Conservation (phyloP, 2,329 filamentous ascomycete species). For the Phyllosticta paracitricarpa region DNA sequence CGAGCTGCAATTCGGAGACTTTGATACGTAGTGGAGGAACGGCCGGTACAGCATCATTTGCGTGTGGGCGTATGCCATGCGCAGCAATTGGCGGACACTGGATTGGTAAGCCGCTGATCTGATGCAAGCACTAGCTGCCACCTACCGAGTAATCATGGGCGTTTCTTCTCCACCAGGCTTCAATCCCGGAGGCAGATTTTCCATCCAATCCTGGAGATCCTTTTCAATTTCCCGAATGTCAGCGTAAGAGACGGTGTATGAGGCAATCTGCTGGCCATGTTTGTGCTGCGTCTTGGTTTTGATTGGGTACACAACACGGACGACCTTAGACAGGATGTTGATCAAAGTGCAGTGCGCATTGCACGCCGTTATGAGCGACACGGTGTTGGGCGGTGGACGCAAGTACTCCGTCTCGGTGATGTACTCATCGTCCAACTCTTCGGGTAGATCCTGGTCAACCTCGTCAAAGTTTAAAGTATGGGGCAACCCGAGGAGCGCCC, state of each 20-base stretch:
- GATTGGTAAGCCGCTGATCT: background rate
- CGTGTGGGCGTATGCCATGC: constrained; percentile 73
- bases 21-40: constrained; percentile 74
- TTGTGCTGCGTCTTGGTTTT: constrained; percentile 31
- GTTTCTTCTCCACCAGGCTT: constrained; percentile 69
- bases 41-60: constrained; percentile 76
- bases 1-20: constrained; percentile 37
- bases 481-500: constrained; percentile 40
- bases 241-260: constrained; percentile 54
- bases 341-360: constrained; percentile 52
- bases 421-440: constrained; percentile 41
- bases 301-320: constrained; percentile 54
- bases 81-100: constrained; percentile 61
- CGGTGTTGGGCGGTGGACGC: constrained; percentile 45
- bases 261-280: constrained; percentile 30
- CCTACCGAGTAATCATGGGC: constrained; percentile 65
- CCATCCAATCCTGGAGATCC: constrained; percentile 54
- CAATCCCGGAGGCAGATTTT: constrained; percentile 61
- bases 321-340: constrained; percentile 50
- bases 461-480: constrained; percentile 40
- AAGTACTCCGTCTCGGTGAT: constrained; percentile 39
- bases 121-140: constrained; percentile 6
- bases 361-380: constrained; percentile 48
- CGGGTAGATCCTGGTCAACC: constrained; percentile 38
- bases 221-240: constrained; percentile 55